Evolutionary conservation across 2,329 filamentous ascomycete genomes (phyloP), one percentile per base, ranked within the genome.

Genomic region (Alternaria infectoria): DNA sequence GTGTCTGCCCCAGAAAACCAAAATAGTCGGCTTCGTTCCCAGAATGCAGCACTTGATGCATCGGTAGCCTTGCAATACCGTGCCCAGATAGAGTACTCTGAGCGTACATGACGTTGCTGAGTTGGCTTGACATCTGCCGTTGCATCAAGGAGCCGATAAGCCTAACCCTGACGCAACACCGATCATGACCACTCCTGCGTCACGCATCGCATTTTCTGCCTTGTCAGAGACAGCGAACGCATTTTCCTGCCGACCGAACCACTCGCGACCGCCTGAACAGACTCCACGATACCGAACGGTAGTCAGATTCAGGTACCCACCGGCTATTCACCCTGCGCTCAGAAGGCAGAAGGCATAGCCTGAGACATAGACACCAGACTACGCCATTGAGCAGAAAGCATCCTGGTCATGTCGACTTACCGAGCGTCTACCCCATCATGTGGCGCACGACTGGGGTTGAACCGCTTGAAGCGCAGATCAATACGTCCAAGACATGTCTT

Each of bases 391-490:
- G 50, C 23, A 43, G 43, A 49, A 15, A 12, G 21, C 12, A 56
- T 43, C 28, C 36, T 57, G 44, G n/a, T 25, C 21, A 21, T 46
- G 19, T 52, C 11, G 49, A 25, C 28, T 9, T n/a, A 45, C 50
- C 21, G 26, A 45, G 54, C 11, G 23, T 40, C 13, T 57, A 44
- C 43, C 40, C 55, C 17, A 17, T 40, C 19, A 21, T 66, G 65
- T 66, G 65, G 67, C 69, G 62, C 56, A 66, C 58, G 62, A 58
- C 59, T 67, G 63, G 67, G 52, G 23, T 64, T 44, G 44, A 61
- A 68, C 65, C 68, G 68, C 60, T 62, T 54, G 63, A 63, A 25
- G 61, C 57, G 64, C 61, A 61, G 57, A 66, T 63, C 50, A 45
- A 30, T 23, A 17, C 28, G 43, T 45, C 46, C 28, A 56, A 43